Conservation (phyloP, 768 basidiomycete genomes). For the Rhizopogon roseolus region DNA sequence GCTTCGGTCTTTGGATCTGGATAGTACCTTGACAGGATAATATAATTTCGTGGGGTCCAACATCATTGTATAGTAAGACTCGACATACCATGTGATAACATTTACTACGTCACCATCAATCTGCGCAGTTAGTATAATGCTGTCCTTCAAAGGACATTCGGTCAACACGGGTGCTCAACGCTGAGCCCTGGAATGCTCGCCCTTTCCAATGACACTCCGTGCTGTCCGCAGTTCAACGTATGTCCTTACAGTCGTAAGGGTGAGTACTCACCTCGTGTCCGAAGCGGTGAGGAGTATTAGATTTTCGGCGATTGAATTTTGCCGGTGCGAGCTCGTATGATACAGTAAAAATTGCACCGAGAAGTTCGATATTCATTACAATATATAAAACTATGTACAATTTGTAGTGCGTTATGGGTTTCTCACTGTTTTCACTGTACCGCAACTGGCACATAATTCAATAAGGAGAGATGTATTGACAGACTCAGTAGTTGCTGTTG, state of each 20-base stretch:
- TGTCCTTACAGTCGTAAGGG: slow-evolving; percentile 1
- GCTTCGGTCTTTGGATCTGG: slow-evolving; percentile 51
- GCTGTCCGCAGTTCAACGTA: slow-evolving; percentile 24
- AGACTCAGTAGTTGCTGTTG: too few species aligned
- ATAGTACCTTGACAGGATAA: not conserved
- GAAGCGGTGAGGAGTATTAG: slow-evolving; percentile 53
- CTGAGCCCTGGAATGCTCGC: slow-evolving; percentile 28
- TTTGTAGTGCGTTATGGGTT: too few species aligned
- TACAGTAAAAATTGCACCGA: too few species aligned
- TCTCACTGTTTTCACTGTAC: too few species aligned
- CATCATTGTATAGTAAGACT: not conserved
- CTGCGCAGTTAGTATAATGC: slow-evolving; percentile 63
- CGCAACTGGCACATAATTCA: too few species aligned
- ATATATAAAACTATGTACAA: too few species aligned
- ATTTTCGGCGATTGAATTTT: too few species aligned
- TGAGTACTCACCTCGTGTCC: slow-evolving; percentile 40
- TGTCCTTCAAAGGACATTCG: slow-evolving; percentile 30
- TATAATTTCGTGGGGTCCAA: not conserved
- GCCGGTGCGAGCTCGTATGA: too few species aligned
- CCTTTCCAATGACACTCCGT: slow-evolving; percentile 71
- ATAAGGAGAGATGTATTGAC: too few species aligned
- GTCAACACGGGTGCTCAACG: not conserved
- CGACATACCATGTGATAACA: slow-evolving; percentile 63
- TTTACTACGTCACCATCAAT: slow-evolving; percentile 44
- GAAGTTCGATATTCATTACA: too few species aligned